Conservation (phyloP, 2,329 filamentous ascomycete genomes). For the Aspergillus melleus region DNA sequence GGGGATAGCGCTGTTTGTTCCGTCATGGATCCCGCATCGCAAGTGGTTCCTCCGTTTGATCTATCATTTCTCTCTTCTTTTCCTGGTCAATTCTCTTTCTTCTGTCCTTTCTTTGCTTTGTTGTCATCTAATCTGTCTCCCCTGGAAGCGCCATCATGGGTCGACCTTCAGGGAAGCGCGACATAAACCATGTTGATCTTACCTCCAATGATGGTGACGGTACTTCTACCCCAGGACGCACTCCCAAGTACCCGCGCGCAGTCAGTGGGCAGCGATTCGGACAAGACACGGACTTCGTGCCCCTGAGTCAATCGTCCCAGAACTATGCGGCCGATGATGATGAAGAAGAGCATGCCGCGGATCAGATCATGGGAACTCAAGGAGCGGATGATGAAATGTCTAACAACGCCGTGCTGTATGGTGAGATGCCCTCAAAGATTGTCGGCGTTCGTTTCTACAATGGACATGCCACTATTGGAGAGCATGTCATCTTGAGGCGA, state of each 20-base stretch:
- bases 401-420: constrained; percentile 40
- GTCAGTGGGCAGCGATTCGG: constrained; percentile 29
- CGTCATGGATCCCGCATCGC: too few species aligned
- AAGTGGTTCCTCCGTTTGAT: too few species aligned
- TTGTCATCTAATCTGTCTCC: neutral
- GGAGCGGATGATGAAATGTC: constrained; percentile 37
- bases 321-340: constrained; percentile 30
- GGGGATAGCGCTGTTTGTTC: neutral
- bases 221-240: constrained; percentile 27
- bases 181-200: constrained; percentile 30
- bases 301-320: constrained; percentile 32
- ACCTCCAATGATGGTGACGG: constrained; percentile 14
- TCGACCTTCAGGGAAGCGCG: constrained; percentile 18
- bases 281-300: constrained; percentile 28
- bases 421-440: constrained; percentile 53
- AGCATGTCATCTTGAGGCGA: constrained; percentile 62
- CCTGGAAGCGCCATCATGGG: constrained; percentile 12
- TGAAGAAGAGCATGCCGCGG: constrained; percentile 37
- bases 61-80: neutral
- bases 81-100: neutral
- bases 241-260: constrained; percentile 13
- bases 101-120: neutral
- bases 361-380: constrained; percentile 34
- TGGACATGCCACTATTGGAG: constrained; percentile 62
- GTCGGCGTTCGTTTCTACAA: constrained; percentile 64